Evolutionary conservation across 1,284 basidiomycete genomes (phyloP).

Genomic region (Irpex sp.): DNA sequence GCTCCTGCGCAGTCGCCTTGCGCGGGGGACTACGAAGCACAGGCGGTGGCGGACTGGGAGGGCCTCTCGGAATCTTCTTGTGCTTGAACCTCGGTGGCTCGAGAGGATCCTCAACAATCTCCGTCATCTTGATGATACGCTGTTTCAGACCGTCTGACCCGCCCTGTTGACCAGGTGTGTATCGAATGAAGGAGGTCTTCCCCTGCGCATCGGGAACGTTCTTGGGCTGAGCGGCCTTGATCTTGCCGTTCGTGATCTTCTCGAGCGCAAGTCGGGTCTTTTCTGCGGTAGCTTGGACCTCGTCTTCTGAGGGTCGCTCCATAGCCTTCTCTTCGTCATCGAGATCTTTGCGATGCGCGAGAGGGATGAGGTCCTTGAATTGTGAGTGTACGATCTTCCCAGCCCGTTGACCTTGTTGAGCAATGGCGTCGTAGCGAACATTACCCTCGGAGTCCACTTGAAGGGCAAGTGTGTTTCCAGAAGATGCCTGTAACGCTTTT

Average conservation of each 20-base stretch:
- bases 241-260: conserved; percentile 91
- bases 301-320: conserved; percentile 91
- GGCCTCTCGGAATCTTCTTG: conserved; percentile 96
- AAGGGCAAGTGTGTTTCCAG: conserved; percentile 91
- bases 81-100: conserved; percentile 98
- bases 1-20: conserved; percentile 94
- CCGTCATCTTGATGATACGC: conserved; percentile 98
- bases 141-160: conserved; percentile 76
- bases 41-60: conserved; percentile 96
- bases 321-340: conserved; percentile 71
- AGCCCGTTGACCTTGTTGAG: conserved; percentile 87
- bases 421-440: conserved; percentile 96
- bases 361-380: conserved; percentile 96
- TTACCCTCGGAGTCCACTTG: conserved; percentile 97
- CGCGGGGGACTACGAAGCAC: conserved; percentile 94
- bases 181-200: conserved; percentile 87
- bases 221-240: conserved; percentile 95
- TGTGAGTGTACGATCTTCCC: conserved; percentile 90
- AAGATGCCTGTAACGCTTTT: conserved; percentile 55
- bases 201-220: conserved; percentile 77
- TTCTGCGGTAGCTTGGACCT: conserved; percentile 86
- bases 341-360: conserved; percentile 87
- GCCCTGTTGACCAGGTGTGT: conserved; percentile 90
- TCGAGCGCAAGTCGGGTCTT: conserved; percentile 90
- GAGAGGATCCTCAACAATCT: conserved; percentile 94